Evolutionary conservation across 2,329 filamentous ascomycete genomes (phyloP).

Genomic region (Trichoderma endophyticum): DNA sequence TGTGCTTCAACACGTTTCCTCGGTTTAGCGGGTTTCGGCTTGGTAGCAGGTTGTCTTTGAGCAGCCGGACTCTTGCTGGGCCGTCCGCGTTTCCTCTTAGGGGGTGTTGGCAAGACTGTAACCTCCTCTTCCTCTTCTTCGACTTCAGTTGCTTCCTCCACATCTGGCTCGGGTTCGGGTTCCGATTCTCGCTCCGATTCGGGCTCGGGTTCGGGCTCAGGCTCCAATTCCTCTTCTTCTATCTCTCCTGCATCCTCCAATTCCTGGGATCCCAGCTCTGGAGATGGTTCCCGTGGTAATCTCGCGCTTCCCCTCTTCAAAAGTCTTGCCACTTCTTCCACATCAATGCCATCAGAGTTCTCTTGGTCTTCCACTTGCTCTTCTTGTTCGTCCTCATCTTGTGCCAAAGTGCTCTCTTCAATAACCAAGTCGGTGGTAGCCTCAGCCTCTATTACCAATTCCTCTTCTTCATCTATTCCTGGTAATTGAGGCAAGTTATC

Average conservation of each 20-base stretch:
- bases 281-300: slow-evolving; percentile 35
- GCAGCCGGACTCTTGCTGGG: slow-evolving; percentile 40
- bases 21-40: slow-evolving; percentile 26
- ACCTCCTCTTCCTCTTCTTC: not conserved
- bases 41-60: slow-evolving; percentile 38
- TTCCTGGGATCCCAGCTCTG: slow-evolving; percentile 39
- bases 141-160: not conserved
- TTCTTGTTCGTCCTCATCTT: not conserved
- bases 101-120: slow-evolving; percentile 24
- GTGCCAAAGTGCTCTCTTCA: not conserved
- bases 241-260: slow-evolving; percentile 28
- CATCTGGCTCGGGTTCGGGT: not conserved
- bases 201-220: not conserved
- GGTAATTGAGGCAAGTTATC: slow-evolving; percentile 21
- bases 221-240: slow-evolving; percentile 13
- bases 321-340: slow-evolving; percentile 40
- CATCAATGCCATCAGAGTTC: slow-evolving; percentile 44
- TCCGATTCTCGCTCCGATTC: not conserved
- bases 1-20: slow-evolving; percentile 13
- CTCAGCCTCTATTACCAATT: not conserved
- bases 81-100: slow-evolving; percentile 38
- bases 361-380: slow-evolving; percentile 28
- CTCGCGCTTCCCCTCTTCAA: slow-evolving; percentile 43
- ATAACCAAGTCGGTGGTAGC: not conserved
- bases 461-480: slow-evolving; percentile 11